phyloP scores from a whole-genome alignment of 2,329 filamentous ascomycete species.

The Xylaria sp. region DNA sequence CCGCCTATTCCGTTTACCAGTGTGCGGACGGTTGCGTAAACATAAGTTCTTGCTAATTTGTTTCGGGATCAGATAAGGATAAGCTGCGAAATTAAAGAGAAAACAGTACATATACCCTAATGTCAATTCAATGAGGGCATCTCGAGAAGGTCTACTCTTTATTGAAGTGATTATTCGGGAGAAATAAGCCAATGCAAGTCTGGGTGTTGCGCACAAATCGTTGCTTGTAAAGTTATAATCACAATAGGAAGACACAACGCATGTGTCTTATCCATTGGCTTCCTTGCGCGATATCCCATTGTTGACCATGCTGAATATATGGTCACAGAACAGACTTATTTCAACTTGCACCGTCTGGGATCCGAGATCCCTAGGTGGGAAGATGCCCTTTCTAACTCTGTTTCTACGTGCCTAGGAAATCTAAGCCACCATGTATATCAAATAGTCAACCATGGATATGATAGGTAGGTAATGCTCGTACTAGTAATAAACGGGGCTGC shows the following conservation, averaged over 20 bases:
- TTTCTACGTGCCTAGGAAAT: not conserved
- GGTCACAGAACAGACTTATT: not conserved
- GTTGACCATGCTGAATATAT: not conserved
- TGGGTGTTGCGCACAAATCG: not conserved
- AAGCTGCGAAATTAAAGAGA: not conserved
- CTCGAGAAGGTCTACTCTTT: not conserved
- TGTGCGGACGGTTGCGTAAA: not conserved
- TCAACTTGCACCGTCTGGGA: not conserved
- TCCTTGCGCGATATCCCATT: not conserved
- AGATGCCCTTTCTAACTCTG: not conserved
- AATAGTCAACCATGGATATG: not conserved
- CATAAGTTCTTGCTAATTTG: not conserved
- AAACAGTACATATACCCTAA: not conserved
- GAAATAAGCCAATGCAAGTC: not conserved
- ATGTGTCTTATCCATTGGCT: not conserved
- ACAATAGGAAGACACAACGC: not conserved
- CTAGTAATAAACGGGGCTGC: not conserved
- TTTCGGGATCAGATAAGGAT: not conserved
- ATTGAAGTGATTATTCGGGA: not conserved
- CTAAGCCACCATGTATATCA: not conserved
- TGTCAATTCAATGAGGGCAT: too few relatives aligned
- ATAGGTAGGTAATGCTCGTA: not conserved
- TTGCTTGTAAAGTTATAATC: not conserved
- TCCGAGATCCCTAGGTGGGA: not conserved
- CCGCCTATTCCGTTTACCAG: not conserved